Evolutionary conservation across 352 stramenopile genomes (phyloP).

Genomic region (Sclerospora graminicola): DNA sequence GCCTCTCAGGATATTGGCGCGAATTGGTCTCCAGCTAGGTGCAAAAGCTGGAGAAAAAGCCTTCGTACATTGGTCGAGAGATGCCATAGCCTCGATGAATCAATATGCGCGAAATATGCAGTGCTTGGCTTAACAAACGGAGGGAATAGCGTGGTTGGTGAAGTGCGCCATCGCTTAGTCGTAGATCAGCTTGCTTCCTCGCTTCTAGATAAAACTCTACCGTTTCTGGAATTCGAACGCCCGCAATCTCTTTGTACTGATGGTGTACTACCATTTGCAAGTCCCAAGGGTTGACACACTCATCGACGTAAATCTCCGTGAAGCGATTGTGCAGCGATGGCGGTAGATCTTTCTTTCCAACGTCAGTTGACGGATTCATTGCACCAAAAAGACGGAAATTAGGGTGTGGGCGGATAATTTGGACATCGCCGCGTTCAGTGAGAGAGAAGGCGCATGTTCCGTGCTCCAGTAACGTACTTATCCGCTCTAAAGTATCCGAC

Average conservation of each 20-base stretch:
- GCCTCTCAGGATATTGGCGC: constrained; percentile 56
- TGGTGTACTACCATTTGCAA: constrained; percentile 91
- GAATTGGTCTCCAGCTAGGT: constrained; percentile 92
- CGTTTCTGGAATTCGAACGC: constrained; percentile 65
- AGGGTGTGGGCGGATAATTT: constrained; percentile 91
- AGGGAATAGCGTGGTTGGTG: constrained; percentile 95
- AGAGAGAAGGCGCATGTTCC: constrained; percentile 94
- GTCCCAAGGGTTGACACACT: constrained; percentile 92
- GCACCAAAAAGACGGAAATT: constrained; percentile 99
- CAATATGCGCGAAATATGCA: constrained; percentile 88
- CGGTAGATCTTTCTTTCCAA: constrained; percentile 98
- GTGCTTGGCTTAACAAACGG: constrained; percentile 92
- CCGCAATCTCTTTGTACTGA: constrained; percentile 67
- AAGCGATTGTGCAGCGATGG: constrained; percentile 96
- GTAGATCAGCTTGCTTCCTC: constrained; percentile 69
- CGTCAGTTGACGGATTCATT: constrained; percentile 99
- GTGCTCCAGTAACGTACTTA: constrained; percentile 95
- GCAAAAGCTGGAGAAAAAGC: constrained; percentile 98
- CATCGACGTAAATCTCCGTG: constrained; percentile 97
- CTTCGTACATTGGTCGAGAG: constrained; percentile 94
- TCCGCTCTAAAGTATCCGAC: constrained; percentile 95
- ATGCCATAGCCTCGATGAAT: constrained; percentile 88
- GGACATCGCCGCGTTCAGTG: constrained; percentile 94
- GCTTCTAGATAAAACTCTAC: constrained; percentile 96
- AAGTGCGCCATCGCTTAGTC: constrained; percentile 82